Evolutionary conservation across 192 early-diverging fungal genomes (phyloP).

Genomic region (Backusella macrospora): DNA sequence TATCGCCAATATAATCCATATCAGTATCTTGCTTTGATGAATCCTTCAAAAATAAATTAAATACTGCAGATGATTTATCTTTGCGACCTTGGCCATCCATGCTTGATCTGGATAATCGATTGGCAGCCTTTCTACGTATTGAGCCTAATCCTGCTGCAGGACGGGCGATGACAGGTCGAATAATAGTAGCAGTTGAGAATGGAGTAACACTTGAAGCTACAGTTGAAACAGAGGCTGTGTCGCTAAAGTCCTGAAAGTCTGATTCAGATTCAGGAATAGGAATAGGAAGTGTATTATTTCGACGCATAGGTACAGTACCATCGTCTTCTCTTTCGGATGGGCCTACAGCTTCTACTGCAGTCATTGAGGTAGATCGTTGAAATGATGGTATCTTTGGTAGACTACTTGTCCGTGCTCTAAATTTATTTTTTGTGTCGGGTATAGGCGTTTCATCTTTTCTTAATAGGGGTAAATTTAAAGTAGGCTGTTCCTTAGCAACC

Average conservation of each 20-base stretch:
- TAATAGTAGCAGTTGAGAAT: neutral
- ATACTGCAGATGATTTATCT: slow-evolving; percentile 13
- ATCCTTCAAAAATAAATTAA: slow-evolving; percentile 17
- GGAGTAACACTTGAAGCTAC: neutral
- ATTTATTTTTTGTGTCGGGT: slow-evolving; percentile 4
- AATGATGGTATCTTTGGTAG: neutral
- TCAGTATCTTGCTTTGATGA: neutral
- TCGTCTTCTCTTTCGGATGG: neutral
- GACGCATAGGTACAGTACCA: slow-evolving; percentile 7
- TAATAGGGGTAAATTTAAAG: neutral
- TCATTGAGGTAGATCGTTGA: neutral
- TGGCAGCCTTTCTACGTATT: slow-evolving; percentile 19
- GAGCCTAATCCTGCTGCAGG: neutral
- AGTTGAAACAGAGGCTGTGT: neutral
- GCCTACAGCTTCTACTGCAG: neutral
- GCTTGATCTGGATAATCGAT: slow-evolving; percentile 25
- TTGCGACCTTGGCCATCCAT: slow-evolving; percentile 23
- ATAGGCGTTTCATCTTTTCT: slow-evolving; percentile 6
- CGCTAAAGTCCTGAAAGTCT: neutral
- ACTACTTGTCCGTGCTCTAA: slow-evolving; percentile 15
- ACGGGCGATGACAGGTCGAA: neutral
- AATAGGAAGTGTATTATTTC: neutral
- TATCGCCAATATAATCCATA: slow-evolving; percentile 1
- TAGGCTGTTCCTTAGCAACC: neutral
- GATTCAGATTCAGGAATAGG: neutral